A percentile compares a stretch with the other conserved stretches of the same genome.
Evolutionary conservation across 495 filamentous ascomycete species (phyloP).

Genomic region (Cryomyces antarcticus): DNA sequence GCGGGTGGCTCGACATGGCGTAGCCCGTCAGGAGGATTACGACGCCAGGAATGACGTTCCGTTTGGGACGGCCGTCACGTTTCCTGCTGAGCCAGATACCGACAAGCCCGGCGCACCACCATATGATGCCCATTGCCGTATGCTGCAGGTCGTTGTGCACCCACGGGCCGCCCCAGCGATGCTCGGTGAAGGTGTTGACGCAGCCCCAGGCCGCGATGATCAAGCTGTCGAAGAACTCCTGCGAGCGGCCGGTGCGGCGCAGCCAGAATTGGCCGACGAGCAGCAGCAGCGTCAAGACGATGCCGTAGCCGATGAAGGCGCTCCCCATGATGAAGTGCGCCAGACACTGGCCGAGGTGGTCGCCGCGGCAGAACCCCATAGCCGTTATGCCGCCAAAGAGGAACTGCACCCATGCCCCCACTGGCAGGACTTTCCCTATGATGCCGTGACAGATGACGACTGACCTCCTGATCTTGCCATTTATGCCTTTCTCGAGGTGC

Average conservation of each 20-base stretch:
- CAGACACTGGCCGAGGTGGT: slow-evolving; percentile 81
- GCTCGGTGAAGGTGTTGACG: slow-evolving; percentile 96
- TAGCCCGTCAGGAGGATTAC: slow-evolving; percentile 88
- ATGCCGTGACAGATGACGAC: slow-evolving; percentile 58
- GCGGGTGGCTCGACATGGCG: slow-evolving; percentile 80
- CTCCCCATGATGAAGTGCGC: slow-evolving; percentile 98
- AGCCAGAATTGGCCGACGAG: slow-evolving; percentile 81
- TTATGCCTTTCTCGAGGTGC: slow-evolving; percentile 65
- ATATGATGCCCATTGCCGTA: slow-evolving; percentile 90
- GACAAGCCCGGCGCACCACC: slow-evolving; percentile 84
- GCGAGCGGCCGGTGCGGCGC: slow-evolving; percentile 61
- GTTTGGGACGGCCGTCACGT: slow-evolving; percentile 63
- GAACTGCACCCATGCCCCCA: slow-evolving; percentile 88
- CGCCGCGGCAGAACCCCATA: slow-evolving; percentile 81
- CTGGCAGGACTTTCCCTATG: slow-evolving; percentile 67
- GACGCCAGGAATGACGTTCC: slow-evolving; percentile 81
- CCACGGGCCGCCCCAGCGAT: slow-evolving; percentile 80
- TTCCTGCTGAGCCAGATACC: slow-evolving; percentile 81
- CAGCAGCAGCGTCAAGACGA: slow-evolving; percentile 68
- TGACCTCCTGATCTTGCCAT: slow-evolving; percentile 53
- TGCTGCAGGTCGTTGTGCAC: slow-evolving; percentile 93
- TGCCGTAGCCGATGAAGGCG: slow-evolving; percentile 87
- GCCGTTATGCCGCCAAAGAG: slow-evolving; percentile 87
- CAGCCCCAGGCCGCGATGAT: slow-evolving; percentile 88
- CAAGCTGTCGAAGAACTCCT: slow-evolving; percentile 91